phyloP scores from a whole-genome alignment of 2,329 filamentous ascomycete genomes.

The Trichoderma pleuroti region DNA sequence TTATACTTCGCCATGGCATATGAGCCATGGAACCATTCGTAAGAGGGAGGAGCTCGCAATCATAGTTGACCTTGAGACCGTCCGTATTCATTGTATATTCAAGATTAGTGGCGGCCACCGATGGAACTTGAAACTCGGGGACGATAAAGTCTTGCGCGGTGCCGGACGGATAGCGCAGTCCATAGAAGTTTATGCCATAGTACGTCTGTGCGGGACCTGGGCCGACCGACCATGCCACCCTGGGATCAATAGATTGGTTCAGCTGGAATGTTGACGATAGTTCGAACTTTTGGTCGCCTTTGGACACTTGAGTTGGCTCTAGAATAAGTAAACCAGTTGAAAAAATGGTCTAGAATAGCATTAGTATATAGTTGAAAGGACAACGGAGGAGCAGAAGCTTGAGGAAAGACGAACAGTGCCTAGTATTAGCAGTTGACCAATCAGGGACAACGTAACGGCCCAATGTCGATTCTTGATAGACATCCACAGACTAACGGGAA shows the following conservation, averaged over 20 bases:
- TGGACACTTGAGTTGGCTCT: neutral
- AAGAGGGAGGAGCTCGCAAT: slow-evolving; percentile 26
- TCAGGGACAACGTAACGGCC: neutral
- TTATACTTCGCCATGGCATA: slow-evolving; percentile 26
- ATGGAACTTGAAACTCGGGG: neutral
- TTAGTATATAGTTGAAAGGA: neutral
- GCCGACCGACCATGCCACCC: neutral
- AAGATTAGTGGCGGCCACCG: neutral
- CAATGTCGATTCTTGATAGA: slow-evolving; percentile 10
- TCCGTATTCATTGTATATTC: slow-evolving; percentile 18
- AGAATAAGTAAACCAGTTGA: slow-evolving; percentile 8
- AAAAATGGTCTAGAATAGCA: neutral
- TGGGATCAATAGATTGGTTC: neutral
- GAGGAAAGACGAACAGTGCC: neutral
- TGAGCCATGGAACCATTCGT: slow-evolving; percentile 22
- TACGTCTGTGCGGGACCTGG: slow-evolving; percentile 1
- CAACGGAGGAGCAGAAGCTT: neutral
- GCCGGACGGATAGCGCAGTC: neutral
- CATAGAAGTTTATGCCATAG: slow-evolving; percentile 10
- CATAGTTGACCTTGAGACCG: slow-evolving; percentile 25
- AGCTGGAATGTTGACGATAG: neutral
- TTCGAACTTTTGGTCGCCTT: neutral
- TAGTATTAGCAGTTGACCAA: neutral
- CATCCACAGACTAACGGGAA: slow-evolving; percentile 6
- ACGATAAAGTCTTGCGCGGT: slow-evolving; percentile 1